These are phyloP conservation scores for Beta vulgaris DNA, from an alignment of 148 eudicot genomes.

Conservation along the genomic window DNA sequence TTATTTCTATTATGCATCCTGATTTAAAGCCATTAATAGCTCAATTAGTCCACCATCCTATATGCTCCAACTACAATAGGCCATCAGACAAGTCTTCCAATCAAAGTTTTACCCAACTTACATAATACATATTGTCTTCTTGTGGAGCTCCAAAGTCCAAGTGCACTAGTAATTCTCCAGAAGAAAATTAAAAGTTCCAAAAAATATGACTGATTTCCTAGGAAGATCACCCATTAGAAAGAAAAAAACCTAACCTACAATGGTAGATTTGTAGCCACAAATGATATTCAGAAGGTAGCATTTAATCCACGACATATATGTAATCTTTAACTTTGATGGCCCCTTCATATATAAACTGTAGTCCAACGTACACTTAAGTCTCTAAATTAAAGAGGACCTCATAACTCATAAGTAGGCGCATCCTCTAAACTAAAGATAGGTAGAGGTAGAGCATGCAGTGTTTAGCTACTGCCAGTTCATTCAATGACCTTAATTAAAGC, in stretches of 20 bases:
- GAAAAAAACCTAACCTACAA: not conserved
- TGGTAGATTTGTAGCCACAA: not conserved
- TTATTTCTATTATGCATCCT: not conserved
- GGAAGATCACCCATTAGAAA: not conserved
- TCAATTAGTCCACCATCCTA: not conserved
- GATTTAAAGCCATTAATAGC: not conserved
- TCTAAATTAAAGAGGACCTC: not conserved
- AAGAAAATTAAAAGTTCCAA: not conserved
- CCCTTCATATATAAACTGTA: not conserved
- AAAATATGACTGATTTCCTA: conserved; percentile 1
- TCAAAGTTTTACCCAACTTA: not conserved
- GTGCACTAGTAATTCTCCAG: not conserved
- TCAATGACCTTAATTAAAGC: not conserved
- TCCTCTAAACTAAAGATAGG: not conserved
- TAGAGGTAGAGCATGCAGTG: conserved; percentile 3
- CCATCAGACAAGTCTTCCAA: too few species aligned
- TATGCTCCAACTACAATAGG: too few species aligned
- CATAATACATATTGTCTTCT: too few species aligned
- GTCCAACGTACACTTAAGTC: not conserved
- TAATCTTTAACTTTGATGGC: too few species aligned
- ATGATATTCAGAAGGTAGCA: conserved; percentile 6
- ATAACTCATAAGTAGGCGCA: too few species aligned
- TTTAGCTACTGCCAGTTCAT: conserved; percentile 17
- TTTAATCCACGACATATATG: not conserved
- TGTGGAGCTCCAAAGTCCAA: conserved; percentile 3